These are phyloP conservation scores for Xylaria flabelliformis DNA, from an alignment of 495 filamentous ascomycete species.

Conservation along the genomic window DNA sequence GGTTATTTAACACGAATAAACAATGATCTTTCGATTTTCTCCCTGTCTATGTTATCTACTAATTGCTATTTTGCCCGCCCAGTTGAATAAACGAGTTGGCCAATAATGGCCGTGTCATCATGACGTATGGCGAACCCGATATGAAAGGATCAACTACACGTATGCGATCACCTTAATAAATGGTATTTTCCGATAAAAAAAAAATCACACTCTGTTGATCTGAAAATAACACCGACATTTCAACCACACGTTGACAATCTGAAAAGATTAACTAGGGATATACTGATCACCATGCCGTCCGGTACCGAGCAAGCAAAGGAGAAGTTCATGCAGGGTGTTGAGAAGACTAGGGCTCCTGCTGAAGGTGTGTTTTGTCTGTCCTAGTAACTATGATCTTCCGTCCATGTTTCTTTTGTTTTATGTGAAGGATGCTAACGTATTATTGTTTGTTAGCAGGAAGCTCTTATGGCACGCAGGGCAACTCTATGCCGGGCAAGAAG, in stretches of 20 bases:
- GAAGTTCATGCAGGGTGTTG: conserved; percentile 12
- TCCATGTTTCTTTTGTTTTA: background rate
- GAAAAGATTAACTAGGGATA: background rate
- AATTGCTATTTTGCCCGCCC: background rate
- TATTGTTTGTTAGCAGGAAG: background rate
- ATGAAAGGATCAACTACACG: background rate
- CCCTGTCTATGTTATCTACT: background rate
- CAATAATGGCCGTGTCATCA: background rate
- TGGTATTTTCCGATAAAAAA: background rate
- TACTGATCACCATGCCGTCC: background rate
- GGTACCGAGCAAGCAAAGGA: conserved; percentile 20
- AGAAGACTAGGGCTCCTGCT: conserved; percentile 18
- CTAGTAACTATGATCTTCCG: background rate
- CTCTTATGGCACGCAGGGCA: conserved; percentile 13
- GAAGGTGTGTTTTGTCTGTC: background rate
- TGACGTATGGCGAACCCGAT: background rate
- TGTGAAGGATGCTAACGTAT: background rate
- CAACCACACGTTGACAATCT: background rate
- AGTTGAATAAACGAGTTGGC: background rate
- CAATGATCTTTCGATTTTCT: background rate
- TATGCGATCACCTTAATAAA: background rate
- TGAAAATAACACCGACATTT: background rate
- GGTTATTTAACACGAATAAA: background rate
- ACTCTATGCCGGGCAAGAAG: conserved; percentile 6
- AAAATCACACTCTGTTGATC: background rate